Base-by-base conservation (phyloP, 2,329 filamentous ascomycete species). In the Penicillium nordicum region DNA sequence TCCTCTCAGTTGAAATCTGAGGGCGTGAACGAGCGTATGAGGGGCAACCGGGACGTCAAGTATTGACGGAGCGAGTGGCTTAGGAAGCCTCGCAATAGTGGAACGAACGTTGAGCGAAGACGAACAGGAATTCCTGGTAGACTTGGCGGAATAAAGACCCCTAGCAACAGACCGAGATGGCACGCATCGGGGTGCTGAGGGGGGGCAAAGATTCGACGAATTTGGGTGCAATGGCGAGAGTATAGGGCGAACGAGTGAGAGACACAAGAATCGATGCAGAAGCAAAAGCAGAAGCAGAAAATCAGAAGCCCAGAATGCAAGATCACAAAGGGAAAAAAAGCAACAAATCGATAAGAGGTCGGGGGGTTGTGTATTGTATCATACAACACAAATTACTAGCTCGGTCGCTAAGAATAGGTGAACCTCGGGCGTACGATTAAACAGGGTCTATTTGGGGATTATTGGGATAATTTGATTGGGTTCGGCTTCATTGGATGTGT, bases 311-410 rank as follows among this genome's bases (percentile, higher is more conserved):
- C 38, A 45, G 23, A 45, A 36, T 32, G 37, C 30, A 44, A 51
- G 23, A 42, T 55, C 52, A 55, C 52, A 55, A 57, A 44, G 40
- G 46, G 55, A 44, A 55, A 55, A 54, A 57, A 55, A 34, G 55
- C 44, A 50, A 57, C 51, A 57, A 57, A 55, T 50, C 55, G 50
- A 55, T 55, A 54, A 49, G 54, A 53, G 55, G 50, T 49, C 29
- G 36, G 50, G 27, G 54, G 53, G 53, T 41, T 23, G 34, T 21
- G 53, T 55, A 55, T 52, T 52, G 34, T 45, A 9, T 6, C 47
- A 43, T 53, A 57, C 50, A 16, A 36, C 18, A 38, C 37, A 56
- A 56, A 46, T 51, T 56, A 56, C 53, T 56, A 56, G 53, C 18
- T 30, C 23, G 8, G 32, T 44, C 54, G 54, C 54, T 57, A 57